Evolutionary conservation across 1,284 basidiomycete species (phyloP).

Genomic region (Peniophora sp.): DNA sequence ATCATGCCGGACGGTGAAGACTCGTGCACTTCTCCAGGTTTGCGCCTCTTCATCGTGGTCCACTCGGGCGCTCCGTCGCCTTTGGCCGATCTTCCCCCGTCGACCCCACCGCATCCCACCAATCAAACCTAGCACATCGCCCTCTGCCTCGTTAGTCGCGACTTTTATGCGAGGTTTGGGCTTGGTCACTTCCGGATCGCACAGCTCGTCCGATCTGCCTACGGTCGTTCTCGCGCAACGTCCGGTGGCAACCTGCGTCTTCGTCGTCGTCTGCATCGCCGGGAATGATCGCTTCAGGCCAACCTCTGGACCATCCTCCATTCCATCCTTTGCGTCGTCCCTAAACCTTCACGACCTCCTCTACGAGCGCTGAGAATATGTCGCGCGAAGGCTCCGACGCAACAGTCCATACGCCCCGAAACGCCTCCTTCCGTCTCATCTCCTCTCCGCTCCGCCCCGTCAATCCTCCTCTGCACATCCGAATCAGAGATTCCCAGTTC

Average conservation of each 20-base stretch:
- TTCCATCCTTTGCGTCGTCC: conserved; percentile 13
- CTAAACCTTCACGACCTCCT: conserved; percentile 8
- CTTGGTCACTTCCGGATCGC: conserved; percentile 60
- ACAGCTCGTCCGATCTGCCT: conserved; percentile 58
- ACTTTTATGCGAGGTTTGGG: conserved; percentile 55
- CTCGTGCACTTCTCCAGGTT: background rate
- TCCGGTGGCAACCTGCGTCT: conserved; percentile 48
- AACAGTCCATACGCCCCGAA: conserved; percentile 84
- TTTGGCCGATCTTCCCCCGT: background rate
- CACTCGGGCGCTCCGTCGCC: background rate
- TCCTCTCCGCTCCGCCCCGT: conserved; percentile 56
- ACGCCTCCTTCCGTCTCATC: conserved; percentile 56
- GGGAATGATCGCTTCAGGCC: conserved; percentile 23
- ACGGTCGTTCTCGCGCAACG: conserved; percentile 51
- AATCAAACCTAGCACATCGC: background rate
- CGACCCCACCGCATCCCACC: background rate
- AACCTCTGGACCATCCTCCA: conserved; percentile 10
- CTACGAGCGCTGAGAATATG: conserved; percentile 7
- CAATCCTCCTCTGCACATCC: conserved; percentile 51
- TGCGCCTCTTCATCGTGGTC: background rate
- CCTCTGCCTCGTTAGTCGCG: conserved; percentile 22
- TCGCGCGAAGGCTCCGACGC: conserved; percentile 23
- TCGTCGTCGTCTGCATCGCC: conserved; percentile 35
- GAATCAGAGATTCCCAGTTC: conserved; percentile 76
- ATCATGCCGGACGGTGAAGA: background rate